Base-by-base conservation (phyloP, 345 rosid species). In the Camelina neglecta region DNA sequence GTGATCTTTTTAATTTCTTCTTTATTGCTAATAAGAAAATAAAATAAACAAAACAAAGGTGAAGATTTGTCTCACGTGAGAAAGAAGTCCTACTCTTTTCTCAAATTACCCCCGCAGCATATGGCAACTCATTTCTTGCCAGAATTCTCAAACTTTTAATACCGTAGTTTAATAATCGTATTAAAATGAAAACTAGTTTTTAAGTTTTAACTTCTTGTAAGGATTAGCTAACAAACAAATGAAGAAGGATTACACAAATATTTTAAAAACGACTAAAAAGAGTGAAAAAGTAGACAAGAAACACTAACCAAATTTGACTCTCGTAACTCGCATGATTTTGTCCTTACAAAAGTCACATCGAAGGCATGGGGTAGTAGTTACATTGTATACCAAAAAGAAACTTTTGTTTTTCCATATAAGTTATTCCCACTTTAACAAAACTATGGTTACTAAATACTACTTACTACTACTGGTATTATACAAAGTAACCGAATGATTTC, bases 311-410 rank as follows among this genome's bases (percentile, higher is more conserved):
- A 60, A 38, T 72, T 72, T 72, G 76, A 61, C 76, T 72, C 38
- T 72, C 50, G 75, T 61, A 72, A 72, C 65, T 72, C 69, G 68
- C 76, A 61, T 72, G 76, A 62, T 72, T 71, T 72, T 72, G 76
- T 72, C 76, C 76, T 24, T 72, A n/a, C 41, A 72, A 72, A 51
- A 38, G 69, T 72, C 69, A 72, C 69, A 61, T 72, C 76, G 62
- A 51, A 72, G 21, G 42, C 61, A 61, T 54, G 63, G 38, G 38
- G 38, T 35, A 35, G 53, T 49, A 15, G 58, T 21, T 47, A 58
- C 35, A 29, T 33, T 39, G 51, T 26, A 60, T 39, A 60, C 13
- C 38, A 1, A 35, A 60, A 49, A 60, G 15, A 33, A 47, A 15
- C 1, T 0, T 13, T 7, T 2, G 8, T 53, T 59, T 71, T 23